Conservation (phyloP, 192 early-diverging fungal species). For the Coemansia brasiliensis region DNA sequence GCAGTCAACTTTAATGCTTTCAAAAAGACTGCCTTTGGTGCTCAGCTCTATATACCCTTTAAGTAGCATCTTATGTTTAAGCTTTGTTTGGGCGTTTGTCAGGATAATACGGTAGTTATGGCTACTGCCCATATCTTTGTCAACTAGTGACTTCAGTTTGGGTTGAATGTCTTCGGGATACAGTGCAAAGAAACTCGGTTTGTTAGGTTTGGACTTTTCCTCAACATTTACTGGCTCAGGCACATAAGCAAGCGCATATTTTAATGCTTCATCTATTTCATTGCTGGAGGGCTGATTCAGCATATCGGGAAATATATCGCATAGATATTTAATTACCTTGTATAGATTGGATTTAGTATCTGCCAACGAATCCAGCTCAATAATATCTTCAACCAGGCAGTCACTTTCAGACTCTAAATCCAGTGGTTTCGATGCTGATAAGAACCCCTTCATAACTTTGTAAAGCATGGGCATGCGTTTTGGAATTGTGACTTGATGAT, state of each 20-base stretch:
- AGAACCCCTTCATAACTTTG: slow-evolving; percentile 60
- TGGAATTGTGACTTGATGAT: slow-evolving; percentile 81
- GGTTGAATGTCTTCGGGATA: slow-evolving; percentile 27
- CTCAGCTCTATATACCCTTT: slow-evolving; percentile 21
- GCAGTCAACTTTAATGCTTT: slow-evolving; percentile 12
- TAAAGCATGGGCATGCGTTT: slow-evolving; percentile 59
- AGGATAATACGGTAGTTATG: slow-evolving; percentile 57
- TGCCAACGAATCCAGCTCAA: slow-evolving; percentile 59
- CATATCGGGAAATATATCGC: slow-evolving; percentile 34
- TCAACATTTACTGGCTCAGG: slow-evolving; percentile 26
- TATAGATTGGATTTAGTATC: slow-evolving; percentile 56
- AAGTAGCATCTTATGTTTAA: slow-evolving; percentile 25
- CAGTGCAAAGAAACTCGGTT: slow-evolving; percentile 26
- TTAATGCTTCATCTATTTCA: slow-evolving; percentile 59
- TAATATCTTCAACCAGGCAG: slow-evolving; percentile 56
- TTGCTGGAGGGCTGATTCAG: slow-evolving; percentile 40
- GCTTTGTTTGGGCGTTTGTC: slow-evolving; percentile 12
- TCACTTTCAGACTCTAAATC: slow-evolving; percentile 58
- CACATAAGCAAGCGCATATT: slow-evolving; percentile 47
- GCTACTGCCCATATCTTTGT: slow-evolving; percentile 8
- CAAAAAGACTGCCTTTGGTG: not conserved
- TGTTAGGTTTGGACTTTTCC: slow-evolving; percentile 5
- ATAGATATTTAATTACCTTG: slow-evolving; percentile 47
- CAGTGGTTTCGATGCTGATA: slow-evolving; percentile 53
- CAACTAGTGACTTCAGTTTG: slow-evolving; percentile 7